phyloP scores from a whole-genome alignment of 2,329 filamentous ascomycete species.

The Cercospora janseana region DNA sequence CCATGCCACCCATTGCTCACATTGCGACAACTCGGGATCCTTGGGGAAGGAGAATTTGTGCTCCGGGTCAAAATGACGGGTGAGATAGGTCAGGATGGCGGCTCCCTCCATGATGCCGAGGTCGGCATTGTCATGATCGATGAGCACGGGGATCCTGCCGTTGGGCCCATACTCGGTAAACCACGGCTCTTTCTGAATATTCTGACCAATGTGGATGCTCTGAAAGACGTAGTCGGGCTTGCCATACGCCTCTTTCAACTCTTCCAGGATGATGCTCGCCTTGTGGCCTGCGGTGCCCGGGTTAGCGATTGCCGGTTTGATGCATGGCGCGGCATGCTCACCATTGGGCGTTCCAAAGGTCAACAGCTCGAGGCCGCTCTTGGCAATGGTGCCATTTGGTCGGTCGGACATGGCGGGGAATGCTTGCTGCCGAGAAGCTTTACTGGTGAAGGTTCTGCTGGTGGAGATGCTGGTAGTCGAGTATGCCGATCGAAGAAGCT shows the following conservation, averaged over 20 bases:
- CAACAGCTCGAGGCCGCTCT: constrained; percentile 63
- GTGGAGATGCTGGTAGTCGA: constrained; percentile 19
- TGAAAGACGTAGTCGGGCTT: constrained; percentile 58
- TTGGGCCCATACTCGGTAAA: constrained; percentile 63
- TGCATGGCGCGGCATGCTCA: neutral
- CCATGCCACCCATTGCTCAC: constrained; percentile 63
- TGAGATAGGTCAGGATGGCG: constrained; percentile 48
- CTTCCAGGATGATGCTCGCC: constrained; percentile 61
- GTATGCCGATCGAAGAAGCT: constrained; percentile 23
- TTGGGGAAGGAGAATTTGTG: constrained; percentile 50
- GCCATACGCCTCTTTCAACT: constrained; percentile 64
- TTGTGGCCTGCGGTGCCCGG: constrained; percentile 44
- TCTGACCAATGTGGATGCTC: constrained; percentile 58
- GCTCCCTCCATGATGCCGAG: constrained; percentile 53
- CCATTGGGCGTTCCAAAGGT: constrained; percentile 54
- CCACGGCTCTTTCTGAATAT: constrained; percentile 67
- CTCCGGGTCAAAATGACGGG: constrained; percentile 48
- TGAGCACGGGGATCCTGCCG: constrained; percentile 63
- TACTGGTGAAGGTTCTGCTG: constrained; percentile 17
- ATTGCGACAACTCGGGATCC: constrained; percentile 46
- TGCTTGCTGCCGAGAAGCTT: constrained; percentile 8
- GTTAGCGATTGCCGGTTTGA: neutral
- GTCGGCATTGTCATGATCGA: constrained; percentile 62
- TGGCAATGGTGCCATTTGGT: constrained; percentile 60
- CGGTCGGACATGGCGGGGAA: constrained; percentile 33